phyloP scores from a whole-genome alignment of 108 stramenopile species.

The Pseudonitzschia delicatissima region DNA sequence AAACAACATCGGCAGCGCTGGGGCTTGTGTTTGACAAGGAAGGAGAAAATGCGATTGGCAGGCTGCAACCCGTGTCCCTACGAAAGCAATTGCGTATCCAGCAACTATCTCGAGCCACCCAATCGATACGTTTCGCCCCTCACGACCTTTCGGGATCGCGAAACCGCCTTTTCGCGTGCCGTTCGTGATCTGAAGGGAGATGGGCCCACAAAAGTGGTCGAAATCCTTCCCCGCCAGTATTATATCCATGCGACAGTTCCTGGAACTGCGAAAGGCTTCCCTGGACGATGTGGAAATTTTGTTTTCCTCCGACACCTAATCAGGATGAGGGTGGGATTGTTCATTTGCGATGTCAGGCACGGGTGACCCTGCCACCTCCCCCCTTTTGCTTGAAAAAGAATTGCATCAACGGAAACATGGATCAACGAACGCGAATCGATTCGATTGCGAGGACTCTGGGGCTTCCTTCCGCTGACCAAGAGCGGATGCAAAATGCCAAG shows the following conservation, averaged over 20 bases:
- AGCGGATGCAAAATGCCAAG: slow-evolving; percentile 21
- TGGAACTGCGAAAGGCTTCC: slow-evolving; percentile 21
- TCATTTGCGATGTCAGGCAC: slow-evolving; percentile 28
- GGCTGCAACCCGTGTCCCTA: too few species aligned
- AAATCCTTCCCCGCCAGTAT: slow-evolving; percentile 1
- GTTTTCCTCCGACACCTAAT: slow-evolving; percentile 19
- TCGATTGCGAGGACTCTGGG: slow-evolving; percentile 13
- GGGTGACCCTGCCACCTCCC: slow-evolving; percentile 30
- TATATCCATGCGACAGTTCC: slow-evolving; percentile 26
- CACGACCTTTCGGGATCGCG: slow-evolving; percentile 16
- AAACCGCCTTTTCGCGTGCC: slow-evolving; percentile 15
- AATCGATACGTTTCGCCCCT: slow-evolving; percentile 31
- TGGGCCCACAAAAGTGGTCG: not conserved
- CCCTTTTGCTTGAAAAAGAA: slow-evolving; percentile 35
- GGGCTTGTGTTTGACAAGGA: too few species aligned
- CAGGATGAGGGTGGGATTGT: too few species aligned
- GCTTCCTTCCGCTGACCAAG: slow-evolving; percentile 16
- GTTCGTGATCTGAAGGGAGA: slow-evolving; percentile 17
- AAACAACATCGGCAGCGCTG: too few species aligned
- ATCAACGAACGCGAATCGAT: slow-evolving; percentile 29
- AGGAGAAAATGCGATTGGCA: too few species aligned
- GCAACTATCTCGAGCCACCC: slow-evolving; percentile 31
- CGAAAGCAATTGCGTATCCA: slow-evolving; percentile 25
- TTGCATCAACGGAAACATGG: slow-evolving; percentile 42
- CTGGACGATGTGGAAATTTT: slow-evolving; percentile 30